Conservation (phyloP, 768 basidiomycete genomes). For the Pholiota microspora region DNA sequence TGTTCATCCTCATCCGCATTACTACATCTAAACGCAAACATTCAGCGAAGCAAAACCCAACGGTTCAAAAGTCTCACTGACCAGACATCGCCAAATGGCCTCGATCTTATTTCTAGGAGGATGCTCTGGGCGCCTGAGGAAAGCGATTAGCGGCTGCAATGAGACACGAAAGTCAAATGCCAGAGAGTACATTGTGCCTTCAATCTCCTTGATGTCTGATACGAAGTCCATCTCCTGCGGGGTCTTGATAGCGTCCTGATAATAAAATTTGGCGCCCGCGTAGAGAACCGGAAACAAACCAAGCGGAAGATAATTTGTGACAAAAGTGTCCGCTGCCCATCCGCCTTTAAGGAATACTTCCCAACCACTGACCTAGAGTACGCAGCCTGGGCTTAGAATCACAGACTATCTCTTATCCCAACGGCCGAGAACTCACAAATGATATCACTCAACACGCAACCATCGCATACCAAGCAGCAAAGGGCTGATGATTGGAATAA, state of each 20-base stretch:
- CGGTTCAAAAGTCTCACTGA: constrained; percentile 36
- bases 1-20: too few species aligned
- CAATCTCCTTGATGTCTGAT: constrained; percentile 64
- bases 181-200: constrained; percentile 52
- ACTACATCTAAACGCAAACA: not conserved
- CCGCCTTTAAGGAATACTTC: constrained; percentile 37
- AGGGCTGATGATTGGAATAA: constrained; percentile 65
- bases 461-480: constrained; percentile 61
- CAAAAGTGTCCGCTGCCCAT: constrained; percentile 61
- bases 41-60: not conserved
- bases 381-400: not conserved
- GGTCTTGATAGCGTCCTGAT: constrained; percentile 41
- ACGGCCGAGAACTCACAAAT: constrained; percentile 45
- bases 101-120: constrained; percentile 67
- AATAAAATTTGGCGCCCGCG: constrained; percentile 52
- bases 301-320: constrained; percentile 80
- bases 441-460: constrained; percentile 48
- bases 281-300: constrained; percentile 75
- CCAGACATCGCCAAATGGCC: constrained; percentile 78
- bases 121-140: constrained; percentile 56
- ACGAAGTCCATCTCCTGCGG: constrained; percentile 86
- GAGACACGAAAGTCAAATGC: not conserved
- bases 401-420: not conserved
- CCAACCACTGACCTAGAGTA: constrained; percentile 41
- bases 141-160: not conserved